Percentiles rank a stretch among this genome's conserved stretches.
phyloP scores from a whole-genome alignment of 116 monocot genomes.

The Dioscorea cayenensis region DNA sequence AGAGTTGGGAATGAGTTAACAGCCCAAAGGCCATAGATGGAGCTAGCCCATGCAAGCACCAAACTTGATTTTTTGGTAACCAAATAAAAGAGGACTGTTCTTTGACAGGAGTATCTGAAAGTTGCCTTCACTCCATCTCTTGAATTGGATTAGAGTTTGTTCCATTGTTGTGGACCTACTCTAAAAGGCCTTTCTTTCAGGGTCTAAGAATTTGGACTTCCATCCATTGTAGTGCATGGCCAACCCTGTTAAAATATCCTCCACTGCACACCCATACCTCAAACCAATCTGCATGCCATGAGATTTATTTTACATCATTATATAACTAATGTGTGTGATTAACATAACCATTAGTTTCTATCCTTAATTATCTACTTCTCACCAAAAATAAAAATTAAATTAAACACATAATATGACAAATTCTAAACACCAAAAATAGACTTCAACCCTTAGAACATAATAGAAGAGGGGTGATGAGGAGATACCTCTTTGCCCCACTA shows the following conservation, averaged over 20 bases:
- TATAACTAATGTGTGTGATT: too few relatives aligned
- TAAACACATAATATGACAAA: too few relatives aligned
- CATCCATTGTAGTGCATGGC: constrained; percentile 49
- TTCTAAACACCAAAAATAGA: background rate
- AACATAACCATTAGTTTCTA: too few relatives aligned
- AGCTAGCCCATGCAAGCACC: constrained; percentile 40
- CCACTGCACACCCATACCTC: constrained; percentile 43
- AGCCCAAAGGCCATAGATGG: constrained; percentile 30
- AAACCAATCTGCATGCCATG: constrained; percentile 36
- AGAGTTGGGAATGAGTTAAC: constrained; percentile 25
- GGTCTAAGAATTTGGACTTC: constrained; percentile 32
- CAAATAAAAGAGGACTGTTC: constrained; percentile 29
- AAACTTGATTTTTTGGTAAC: constrained; percentile 24
- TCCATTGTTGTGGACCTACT: constrained; percentile 30
- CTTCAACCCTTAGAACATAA: background rate
- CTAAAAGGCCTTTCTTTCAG: constrained; percentile 33
- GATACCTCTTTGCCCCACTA: constrained; percentile 64
- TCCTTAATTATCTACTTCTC: too few relatives aligned
- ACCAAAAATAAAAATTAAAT: too few relatives aligned
- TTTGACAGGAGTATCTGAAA: constrained; percentile 39
- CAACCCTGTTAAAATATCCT: constrained; percentile 49
- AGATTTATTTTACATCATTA: background rate
- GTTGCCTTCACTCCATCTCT: constrained; percentile 45
- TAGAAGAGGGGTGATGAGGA: background rate
- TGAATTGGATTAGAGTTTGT: constrained; percentile 31